Percentiles rank a stretch among this genome's conserved stretches.
Conservation (phyloP, 441 rosid species). For the Dalechampia spathulata region DNA sequence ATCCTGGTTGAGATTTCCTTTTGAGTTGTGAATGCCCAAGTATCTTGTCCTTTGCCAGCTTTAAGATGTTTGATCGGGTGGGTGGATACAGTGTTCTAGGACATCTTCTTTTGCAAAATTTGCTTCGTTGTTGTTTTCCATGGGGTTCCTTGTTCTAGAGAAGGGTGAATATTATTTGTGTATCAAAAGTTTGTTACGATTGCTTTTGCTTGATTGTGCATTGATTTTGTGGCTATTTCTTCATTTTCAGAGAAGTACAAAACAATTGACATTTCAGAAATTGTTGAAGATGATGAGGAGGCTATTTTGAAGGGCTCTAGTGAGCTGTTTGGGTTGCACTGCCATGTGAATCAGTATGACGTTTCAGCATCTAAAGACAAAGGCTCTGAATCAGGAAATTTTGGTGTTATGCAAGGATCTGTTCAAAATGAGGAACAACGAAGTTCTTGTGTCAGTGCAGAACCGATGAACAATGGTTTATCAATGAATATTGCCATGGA, state of each 20-base stretch:
- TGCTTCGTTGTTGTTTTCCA: background rate
- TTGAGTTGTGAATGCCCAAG: background rate
- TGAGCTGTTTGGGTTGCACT: conserved; percentile 33
- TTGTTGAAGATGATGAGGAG: conserved; percentile 95
- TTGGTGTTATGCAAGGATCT: conserved; percentile 34
- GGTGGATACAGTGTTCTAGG: background rate
- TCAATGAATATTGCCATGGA: conserved; percentile 31
- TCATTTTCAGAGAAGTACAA: conserved; percentile 56
- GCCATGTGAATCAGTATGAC: conserved; percentile 33
- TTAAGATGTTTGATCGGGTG: conserved; percentile 2
- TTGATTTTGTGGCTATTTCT: conserved; percentile 11
- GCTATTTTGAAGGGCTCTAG: conserved; percentile 50
- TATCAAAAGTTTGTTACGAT: conserved; percentile 7
- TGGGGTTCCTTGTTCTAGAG: background rate
- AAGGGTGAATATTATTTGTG: background rate
- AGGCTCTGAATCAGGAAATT: conserved; percentile 26
- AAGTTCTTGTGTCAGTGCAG: conserved; percentile 52
- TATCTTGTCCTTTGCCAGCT: conserved; percentile 1
- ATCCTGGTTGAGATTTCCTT: conserved; percentile 5
- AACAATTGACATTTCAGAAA: conserved; percentile 46
- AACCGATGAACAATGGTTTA: conserved; percentile 54
- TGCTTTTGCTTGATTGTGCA: conserved; percentile 12
- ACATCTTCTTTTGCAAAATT: background rate
- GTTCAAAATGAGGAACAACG: conserved; percentile 29
- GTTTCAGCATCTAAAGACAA: conserved; percentile 29